These are phyloP conservation scores for Penicillium paxilli DNA, from an alignment of 495 filamentous ascomycete species.

Conservation along the genomic window DNA sequence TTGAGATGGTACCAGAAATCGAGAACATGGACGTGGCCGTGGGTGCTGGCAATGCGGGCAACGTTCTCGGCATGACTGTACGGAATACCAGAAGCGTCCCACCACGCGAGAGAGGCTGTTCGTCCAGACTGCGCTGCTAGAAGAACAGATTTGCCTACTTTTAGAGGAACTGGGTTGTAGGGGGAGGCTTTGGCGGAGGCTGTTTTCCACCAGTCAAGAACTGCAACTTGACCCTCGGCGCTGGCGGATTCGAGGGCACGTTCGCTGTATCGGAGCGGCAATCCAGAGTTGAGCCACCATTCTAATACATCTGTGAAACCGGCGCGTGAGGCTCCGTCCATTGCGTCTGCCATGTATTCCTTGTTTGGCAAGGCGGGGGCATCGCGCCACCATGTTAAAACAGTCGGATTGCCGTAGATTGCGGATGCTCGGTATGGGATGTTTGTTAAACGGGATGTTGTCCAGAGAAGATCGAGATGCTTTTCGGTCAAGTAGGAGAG, in stretches of 20 bases:
- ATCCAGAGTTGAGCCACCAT: constrained; percentile 84
- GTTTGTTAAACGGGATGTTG: constrained; percentile 75
- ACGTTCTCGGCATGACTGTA: constrained; percentile 74
- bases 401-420: constrained; percentile 79
- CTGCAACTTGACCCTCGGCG: constrained; percentile 75
- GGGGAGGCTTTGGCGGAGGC: constrained; percentile 40
- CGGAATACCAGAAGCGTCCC: constrained; percentile 74
- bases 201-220: constrained; percentile 89
- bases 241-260: constrained; percentile 82
- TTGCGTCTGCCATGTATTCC: constrained; percentile 73
- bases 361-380: constrained; percentile 76
- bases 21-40: constrained; percentile 84
- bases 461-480: constrained; percentile 77
- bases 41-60: constrained; percentile 76
- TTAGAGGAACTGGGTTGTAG: constrained; percentile 53
- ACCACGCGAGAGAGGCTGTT: constrained; percentile 73
- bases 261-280: constrained; percentile 82
- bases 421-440: constrained; percentile 83
- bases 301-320: constrained; percentile 83
- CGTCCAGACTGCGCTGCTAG: constrained; percentile 78
- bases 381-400: constrained; percentile 86
- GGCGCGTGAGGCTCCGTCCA: constrained; percentile 81
- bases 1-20: constrained; percentile 77
- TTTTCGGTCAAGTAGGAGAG: constrained; percentile 79
- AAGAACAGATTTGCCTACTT: constrained; percentile 77